Base-by-base conservation (phyloP, 169 alveolate genomes). In the Plasmodium cynomolgi region DNA sequence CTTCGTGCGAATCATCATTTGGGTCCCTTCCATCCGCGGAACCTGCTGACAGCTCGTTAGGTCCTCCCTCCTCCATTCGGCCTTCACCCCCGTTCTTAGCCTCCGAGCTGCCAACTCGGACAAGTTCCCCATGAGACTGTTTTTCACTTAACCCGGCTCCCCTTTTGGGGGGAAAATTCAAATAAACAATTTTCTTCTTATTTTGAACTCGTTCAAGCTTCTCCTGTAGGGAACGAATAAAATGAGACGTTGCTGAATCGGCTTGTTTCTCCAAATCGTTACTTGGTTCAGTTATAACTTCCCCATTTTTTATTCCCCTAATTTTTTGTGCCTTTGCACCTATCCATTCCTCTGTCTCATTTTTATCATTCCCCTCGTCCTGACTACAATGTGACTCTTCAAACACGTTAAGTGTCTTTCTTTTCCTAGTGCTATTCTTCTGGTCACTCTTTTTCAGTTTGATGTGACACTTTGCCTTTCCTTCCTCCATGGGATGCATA, bases 161-260 rank as follows among this genome's bases (percentile, higher is more conserved):
- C 68, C 23, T 0, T 15, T 81, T 11, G 0, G 0, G 6, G 17
- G 90, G 90, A 41, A 80, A 79, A 80, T 90, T 90, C 73, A 90
- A 80, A 80, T 90, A 90, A 29, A 41, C 75, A 81, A 90, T 90
- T 11, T 90, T 56, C 62, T 58, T 79, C 50, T 90, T 79, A 80
- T 62, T 90, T 13, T 90, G 68, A 17, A 90, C 29, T 34, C 94
- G 94, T 29, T 44, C 73, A 62, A 90, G 44, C 72, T 90, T 90
- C 3, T 90, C 72, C 83, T 90, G 75, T 31, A 90, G 47, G 73
- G 71, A 80, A 33, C 72, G 82, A 37, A 90, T 58, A 80, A 90
- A 90, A 29, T 74, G 71, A 3, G 73, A 58, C 29, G 74, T 80
- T 62, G 44, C 84, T 15, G 29, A 17, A 37, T 90, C 75, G 37